Base-by-base conservation (phyloP, 257 asterid genomes). In the Hygrophila difformis region DNA sequence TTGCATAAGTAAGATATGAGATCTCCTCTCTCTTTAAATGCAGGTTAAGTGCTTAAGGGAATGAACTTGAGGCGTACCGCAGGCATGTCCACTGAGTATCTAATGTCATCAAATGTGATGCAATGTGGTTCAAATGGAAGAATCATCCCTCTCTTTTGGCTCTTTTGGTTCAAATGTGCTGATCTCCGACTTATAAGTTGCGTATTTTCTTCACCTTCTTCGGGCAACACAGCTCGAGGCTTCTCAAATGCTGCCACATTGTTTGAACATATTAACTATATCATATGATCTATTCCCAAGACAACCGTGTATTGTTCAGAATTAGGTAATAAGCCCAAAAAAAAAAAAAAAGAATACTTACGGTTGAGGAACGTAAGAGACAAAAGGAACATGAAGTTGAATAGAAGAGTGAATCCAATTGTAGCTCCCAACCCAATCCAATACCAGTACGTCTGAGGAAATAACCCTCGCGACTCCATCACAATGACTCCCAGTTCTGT, bases 81-180 rank as follows among this genome's bases (percentile, higher is more conserved):
- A 46, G 95, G 97, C 97, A 88, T 88, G 73, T 81, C 87, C 3
- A 88, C 97, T 1, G 95, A 81, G 55, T 88, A 88, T 42, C 47
- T 54, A 16, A 88, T 31, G 2, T 81, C 68, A 8, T 88, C 84
- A 21, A 88, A 88, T n/a, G 95, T 79, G 50, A 88, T 66, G 17
- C 82, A 81, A 62, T 88, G 89, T 0, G 96, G 96, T 57, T 79
- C 96, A 45, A 82, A 89, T 21, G 96, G 97, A 66, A 89, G 96
- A 58, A 82, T 67, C 94, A 85, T 75, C 66, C 95, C 95, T 41
- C 44, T 77, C 56, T 71, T 56, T n/a, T n/a, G n/a, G n/a, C n/a
- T n/a, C n/a, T n/a, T n/a, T n/a, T n/a, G n/a, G n/a, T n/a, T n/a
- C n/a, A n/a, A n/a, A n/a, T n/a, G n/a, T n/a, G n/a, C n/a, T n/a